Evolutionary conservation across 2,329 filamentous ascomycete species (phyloP).

Genomic region (Periglandula ipomoeae): DNA sequence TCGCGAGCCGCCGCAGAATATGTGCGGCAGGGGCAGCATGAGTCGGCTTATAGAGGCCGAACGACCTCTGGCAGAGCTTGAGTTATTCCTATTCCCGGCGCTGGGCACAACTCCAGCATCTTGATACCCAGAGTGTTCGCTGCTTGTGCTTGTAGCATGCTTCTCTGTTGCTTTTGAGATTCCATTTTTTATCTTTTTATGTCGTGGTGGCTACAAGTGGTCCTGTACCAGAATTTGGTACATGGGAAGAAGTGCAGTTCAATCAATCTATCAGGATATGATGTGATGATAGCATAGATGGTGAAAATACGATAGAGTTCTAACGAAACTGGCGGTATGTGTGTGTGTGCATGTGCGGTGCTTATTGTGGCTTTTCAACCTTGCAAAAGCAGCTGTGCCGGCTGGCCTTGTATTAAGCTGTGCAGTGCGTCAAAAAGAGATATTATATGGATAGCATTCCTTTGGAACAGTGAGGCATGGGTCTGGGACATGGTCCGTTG

Average conservation of each 20-base stretch:
- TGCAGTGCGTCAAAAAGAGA: no score
- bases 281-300: not conserved
- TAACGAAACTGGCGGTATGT: not conserved
- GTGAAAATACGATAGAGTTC: not conserved
- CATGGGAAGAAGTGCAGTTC: not conserved
- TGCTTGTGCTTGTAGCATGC: not conserved
- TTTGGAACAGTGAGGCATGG: no score
- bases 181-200: not conserved
- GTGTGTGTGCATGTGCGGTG: not conserved
- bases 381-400: no score
- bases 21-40: not conserved
- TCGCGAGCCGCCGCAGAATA: not conserved
- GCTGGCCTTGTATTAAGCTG: no score
- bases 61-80: not conserved
- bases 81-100: not conserved
- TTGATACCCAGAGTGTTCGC: not conserved
- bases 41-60: not conserved
- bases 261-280: not conserved
- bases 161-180: not conserved
- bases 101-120: not conserved
- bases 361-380: no score
- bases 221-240: not conserved
- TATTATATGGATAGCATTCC: no score
- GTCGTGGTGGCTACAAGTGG: not conserved
- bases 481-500: no score